Evolutionary conservation across 345 rosid genomes (phyloP).

Genomic region (Dipteronia dyeriana): DNA sequence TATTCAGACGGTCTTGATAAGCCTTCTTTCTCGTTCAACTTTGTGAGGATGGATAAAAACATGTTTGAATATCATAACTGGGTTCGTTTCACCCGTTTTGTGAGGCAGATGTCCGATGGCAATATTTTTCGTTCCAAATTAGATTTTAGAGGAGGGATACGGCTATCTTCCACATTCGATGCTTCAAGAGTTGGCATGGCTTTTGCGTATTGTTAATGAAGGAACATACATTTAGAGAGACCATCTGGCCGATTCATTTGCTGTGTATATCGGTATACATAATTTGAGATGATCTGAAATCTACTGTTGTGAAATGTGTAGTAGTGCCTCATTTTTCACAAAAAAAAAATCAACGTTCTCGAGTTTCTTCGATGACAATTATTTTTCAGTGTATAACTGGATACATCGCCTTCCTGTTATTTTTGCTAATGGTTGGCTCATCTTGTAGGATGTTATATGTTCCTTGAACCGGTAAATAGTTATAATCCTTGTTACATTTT

Average conservation of each 20-base stretch:
- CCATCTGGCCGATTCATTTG: not conserved
- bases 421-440: conserved; percentile 38
- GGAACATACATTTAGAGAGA: not conserved
- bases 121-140: conserved; percentile 43
- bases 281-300: conserved; percentile 6
- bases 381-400: not conserved
- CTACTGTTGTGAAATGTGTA: conserved; percentile 26
- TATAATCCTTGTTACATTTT: not conserved
- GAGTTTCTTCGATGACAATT: not conserved
- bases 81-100: conserved; percentile 41
- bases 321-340: conserved; percentile 13
- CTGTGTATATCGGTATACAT: conserved; percentile 22
- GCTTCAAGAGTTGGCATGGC: conserved; percentile 25
- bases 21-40: conserved; percentile 43
- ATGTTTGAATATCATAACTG: conserved; percentile 45
- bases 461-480: not conserved
- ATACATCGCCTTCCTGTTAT: conserved; percentile 25
- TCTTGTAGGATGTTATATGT: not conserved
- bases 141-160: conserved; percentile 29
- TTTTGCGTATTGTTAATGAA: conserved; percentile 32
- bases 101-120: conserved; percentile 41
- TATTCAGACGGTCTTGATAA: conserved; percentile 33
- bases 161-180: conserved; percentile 25
- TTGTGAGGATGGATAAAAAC: conserved; percentile 46
- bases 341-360: not conserved